Conservation (phyloP, 768 basidiomycete species). For the Naganishia antarctica region DNA sequence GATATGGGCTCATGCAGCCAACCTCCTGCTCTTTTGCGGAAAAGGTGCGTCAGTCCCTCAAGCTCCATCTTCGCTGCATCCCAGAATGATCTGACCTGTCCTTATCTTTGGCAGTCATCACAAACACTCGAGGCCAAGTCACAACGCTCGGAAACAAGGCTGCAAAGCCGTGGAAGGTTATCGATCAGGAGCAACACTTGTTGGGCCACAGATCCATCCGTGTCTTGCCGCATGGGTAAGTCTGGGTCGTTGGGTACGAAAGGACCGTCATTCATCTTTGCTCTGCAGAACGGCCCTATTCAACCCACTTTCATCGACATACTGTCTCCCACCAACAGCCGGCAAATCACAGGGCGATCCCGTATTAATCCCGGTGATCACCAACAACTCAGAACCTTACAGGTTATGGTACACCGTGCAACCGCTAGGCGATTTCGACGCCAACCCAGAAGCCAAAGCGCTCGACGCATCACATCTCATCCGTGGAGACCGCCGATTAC, state of each 20-base stretch:
- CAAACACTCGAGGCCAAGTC: constrained; percentile 19
- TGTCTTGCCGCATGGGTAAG: constrained; percentile 74
- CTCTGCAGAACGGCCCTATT: constrained; percentile 69
- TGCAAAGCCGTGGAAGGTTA: constrained; percentile 5
- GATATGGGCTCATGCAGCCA: constrained; percentile 16
- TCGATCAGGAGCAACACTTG: constrained; percentile 39
- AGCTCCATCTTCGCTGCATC: background rate
- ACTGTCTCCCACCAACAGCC: constrained; percentile 63
- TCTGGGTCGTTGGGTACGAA: too few species aligned
- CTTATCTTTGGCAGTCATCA: background rate
- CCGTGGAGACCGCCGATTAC: constrained; percentile 31
- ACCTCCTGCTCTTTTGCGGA: constrained; percentile 1
- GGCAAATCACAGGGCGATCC: constrained; percentile 33
- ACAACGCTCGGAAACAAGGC: constrained; percentile 18
- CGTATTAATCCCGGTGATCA: constrained; percentile 71
- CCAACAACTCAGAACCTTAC: constrained; percentile 81
- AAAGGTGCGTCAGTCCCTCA: background rate
- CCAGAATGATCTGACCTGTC: background rate
- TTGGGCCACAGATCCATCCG: constrained; percentile 81
- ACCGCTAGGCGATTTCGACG: constrained; percentile 56
- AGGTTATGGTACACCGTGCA: constrained; percentile 68
- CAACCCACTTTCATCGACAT: constrained; percentile 68
- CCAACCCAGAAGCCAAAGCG: constrained; percentile 13
- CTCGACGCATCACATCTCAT: constrained; percentile 29
- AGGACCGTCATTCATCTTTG: too few species aligned